These are phyloP conservation scores for Saccharomycopsis malanga DNA, from an alignment of 805 yeast genomes.

Conservation along the genomic window DNA sequence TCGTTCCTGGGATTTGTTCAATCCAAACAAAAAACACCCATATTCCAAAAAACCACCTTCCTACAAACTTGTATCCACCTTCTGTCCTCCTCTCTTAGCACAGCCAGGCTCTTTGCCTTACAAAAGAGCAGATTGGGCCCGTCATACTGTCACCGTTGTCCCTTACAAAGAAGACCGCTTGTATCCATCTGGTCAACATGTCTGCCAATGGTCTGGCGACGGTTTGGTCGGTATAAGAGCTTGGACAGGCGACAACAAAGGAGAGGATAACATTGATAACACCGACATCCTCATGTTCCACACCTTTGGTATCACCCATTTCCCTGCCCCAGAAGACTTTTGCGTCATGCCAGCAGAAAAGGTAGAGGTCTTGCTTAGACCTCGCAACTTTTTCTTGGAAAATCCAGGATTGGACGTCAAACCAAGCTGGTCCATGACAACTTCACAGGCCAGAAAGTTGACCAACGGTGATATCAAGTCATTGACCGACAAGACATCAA, in stretches of 20 bases:
- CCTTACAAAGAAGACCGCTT: slow-evolving; percentile 41
- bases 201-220: slow-evolving; percentile 68
- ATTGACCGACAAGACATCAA: slow-evolving; percentile 30
- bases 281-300: slow-evolving; percentile 73
- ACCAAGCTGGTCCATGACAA: slow-evolving; percentile 52
- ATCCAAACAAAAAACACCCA: slow-evolving; percentile 58
- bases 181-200: slow-evolving; percentile 77
- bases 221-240: slow-evolving; percentile 58
- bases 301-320: slow-evolving; percentile 78
- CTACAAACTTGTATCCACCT: slow-evolving; percentile 69
- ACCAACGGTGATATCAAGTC: slow-evolving; percentile 35
- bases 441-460: slow-evolving; percentile 36
- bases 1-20: slow-evolving; percentile 72
- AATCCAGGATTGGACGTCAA: slow-evolving; percentile 72
- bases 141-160: slow-evolving; percentile 56
- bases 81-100: slow-evolving; percentile 67
- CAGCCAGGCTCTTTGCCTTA: slow-evolving; percentile 66
- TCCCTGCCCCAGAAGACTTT: slow-evolving; percentile 87
- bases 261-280: slow-evolving; percentile 52
- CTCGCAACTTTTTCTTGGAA: slow-evolving; percentile 70
- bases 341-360: slow-evolving; percentile 87
- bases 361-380: slow-evolving; percentile 65
- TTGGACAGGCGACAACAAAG: slow-evolving; percentile 59
- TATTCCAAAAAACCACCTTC: slow-evolving; percentile 72
- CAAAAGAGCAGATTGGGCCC: slow-evolving; percentile 82